Evolutionary conservation across 768 basidiomycete genomes (phyloP).

Genomic region (Hysterangium stoloniferum): DNA sequence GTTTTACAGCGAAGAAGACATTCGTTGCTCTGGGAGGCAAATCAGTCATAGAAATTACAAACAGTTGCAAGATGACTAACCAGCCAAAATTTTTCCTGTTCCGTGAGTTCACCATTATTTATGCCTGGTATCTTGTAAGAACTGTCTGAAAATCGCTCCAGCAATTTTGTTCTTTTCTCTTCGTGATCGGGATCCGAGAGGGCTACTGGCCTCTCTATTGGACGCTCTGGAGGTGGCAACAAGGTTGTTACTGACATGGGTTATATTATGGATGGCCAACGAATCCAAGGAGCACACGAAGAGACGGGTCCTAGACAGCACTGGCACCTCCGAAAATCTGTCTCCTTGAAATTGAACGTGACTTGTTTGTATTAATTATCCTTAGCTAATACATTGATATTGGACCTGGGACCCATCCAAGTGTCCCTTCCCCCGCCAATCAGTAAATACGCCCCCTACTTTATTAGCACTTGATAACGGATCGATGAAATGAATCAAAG

Average conservation of each 20-base stretch:
- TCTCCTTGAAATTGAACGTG: too few relatives aligned
- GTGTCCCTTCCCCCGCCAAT: too few relatives aligned
- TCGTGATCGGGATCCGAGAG: slow-evolving; percentile 37
- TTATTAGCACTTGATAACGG: too few relatives aligned
- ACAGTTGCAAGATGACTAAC: slow-evolving; percentile 26
- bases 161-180: slow-evolving; percentile 43
- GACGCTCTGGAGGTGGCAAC: slow-evolving; percentile 4
- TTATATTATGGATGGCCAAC: too few relatives aligned
- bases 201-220: slow-evolving; percentile 18
- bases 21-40: slow-evolving; percentile 44
- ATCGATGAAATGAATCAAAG: too few relatives aligned
- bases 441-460: too few relatives aligned
- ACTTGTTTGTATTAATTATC: too few relatives aligned
- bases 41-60: background rate
- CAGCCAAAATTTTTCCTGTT: slow-evolving; percentile 74
- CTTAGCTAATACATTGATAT: too few relatives aligned
- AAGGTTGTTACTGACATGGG: slow-evolving; percentile 13
- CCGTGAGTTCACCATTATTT: slow-evolving; percentile 39
- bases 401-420: too few relatives aligned
- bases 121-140: slow-evolving; percentile 46
- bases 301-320: too few relatives aligned
- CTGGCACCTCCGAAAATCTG: too few relatives aligned
- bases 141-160: slow-evolving; percentile 49
- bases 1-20: slow-evolving; percentile 53
- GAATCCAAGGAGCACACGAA: too few relatives aligned